Percentiles rank a stretch among this genome's conserved stretches.
These are phyloP conservation scores for Eremomyces bilateralis DNA, from an alignment of 495 filamentous ascomycete genomes.

Conservation along the genomic window DNA sequence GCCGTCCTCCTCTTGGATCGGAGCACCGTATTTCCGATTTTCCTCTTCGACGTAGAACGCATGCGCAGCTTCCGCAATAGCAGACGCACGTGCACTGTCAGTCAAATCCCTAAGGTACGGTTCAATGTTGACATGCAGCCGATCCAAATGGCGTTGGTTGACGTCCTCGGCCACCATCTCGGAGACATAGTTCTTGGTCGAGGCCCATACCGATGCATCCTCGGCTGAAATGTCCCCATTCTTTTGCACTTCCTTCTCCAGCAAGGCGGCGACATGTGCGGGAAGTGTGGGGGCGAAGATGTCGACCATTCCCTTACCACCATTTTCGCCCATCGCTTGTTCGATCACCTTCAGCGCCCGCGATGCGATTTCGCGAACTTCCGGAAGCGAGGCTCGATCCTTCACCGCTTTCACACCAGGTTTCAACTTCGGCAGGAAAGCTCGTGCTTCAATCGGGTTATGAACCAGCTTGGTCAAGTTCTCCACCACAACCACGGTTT, in stretches of 20 bases:
- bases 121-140: conserved; percentile 39
- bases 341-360: conserved; percentile 71
- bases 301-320: conserved; percentile 29
- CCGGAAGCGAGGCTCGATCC: conserved; percentile 74
- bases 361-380: conserved; percentile 77
- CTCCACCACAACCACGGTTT: conserved; percentile 94
- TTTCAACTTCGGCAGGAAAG: conserved; percentile 88
- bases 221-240: conserved; percentile 34
- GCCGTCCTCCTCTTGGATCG: conserved; percentile 64
- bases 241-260: conserved; percentile 55
- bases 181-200: conserved; percentile 52
- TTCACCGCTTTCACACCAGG: conserved; percentile 81
- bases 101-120: conserved; percentile 62
- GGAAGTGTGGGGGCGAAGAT: conserved; percentile 43
- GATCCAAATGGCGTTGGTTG: conserved; percentile 57
- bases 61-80: conserved; percentile 43
- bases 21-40: conserved; percentile 64
- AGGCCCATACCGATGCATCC: conserved; percentile 26
- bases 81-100: conserved; percentile 28
- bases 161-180: conserved; percentile 78
- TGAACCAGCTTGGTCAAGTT: conserved; percentile 98
- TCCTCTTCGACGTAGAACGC: conserved; percentile 60
- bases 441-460: conserved; percentile 85
- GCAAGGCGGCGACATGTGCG: conserved; percentile 52
- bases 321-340: conserved; percentile 65